Evolutionary conservation across 176 grass and related monocot genomes (phyloP).

Genomic region (Phragmites australis): DNA sequence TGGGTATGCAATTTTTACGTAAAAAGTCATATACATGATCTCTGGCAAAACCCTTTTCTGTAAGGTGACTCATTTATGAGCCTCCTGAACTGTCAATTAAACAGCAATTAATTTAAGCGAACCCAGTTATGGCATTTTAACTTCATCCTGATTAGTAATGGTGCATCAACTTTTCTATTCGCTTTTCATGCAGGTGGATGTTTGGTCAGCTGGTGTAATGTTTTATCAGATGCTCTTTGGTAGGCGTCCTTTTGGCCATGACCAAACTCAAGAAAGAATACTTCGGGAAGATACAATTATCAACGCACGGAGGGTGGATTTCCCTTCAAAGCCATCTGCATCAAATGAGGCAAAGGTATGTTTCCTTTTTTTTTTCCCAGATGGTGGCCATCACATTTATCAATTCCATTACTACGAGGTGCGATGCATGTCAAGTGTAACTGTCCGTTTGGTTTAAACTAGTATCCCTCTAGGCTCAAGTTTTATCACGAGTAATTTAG

Average conservation of each 20-base stretch:
- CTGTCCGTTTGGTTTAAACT: slow-evolving; percentile 16
- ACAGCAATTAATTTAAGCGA: background rate
- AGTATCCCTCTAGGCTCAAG: background rate
- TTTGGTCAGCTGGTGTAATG: slow-evolving; percentile 98
- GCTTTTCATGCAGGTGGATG: slow-evolving; percentile 77
- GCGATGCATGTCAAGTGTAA: background rate
- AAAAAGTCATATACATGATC: background rate
- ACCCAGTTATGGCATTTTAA: background rate
- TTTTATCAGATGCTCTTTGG: slow-evolving; percentile 99
- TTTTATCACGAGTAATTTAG: background rate
- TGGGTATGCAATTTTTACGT: slow-evolving; percentile 4
- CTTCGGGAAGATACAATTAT: slow-evolving; percentile 98
- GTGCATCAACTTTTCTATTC: slow-evolving; percentile 10
- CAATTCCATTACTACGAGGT: slow-evolving; percentile 18
- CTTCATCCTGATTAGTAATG: slow-evolving; percentile 6
- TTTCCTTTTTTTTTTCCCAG: slow-evolving; percentile 25
- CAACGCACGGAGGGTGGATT: slow-evolving; percentile 92
- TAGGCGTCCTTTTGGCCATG: slow-evolving; percentile 92
- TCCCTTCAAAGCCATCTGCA: slow-evolving; percentile 86
- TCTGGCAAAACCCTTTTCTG: background rate
- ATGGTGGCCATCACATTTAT: slow-evolving; percentile 13
- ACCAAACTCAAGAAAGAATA: slow-evolving; percentile 97
- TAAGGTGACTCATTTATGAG: slow-evolving; percentile 13
- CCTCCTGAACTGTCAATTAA: slow-evolving; percentile 13
- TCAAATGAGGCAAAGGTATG: slow-evolving; percentile 94